Conservation (phyloP, 805 yeast species). For the Lipomyces anomalus region DNA sequence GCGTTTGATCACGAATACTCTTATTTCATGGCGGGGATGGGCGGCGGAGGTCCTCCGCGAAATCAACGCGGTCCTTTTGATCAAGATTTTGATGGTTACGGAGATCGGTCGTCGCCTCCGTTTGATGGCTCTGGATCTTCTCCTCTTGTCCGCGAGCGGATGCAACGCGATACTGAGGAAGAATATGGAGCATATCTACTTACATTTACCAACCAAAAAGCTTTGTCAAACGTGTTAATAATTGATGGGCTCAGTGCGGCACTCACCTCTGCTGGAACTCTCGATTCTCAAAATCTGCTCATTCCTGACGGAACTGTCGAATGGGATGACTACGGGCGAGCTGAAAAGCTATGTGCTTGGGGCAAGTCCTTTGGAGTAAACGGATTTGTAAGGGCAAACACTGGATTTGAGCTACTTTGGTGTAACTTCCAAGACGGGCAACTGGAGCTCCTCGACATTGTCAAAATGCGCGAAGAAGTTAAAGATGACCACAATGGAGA, state of each 20-base stretch:
- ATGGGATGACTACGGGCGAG: conserved; percentile 42
- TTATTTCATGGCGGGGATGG: conserved; percentile 27
- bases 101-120: no score
- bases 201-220: conserved; percentile 45
- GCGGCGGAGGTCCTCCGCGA: neutral
- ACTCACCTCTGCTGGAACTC: conserved; percentile 49
- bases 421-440: conserved; percentile 52
- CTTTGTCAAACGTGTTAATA: conserved; percentile 43
- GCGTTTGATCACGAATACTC: conserved; percentile 63
- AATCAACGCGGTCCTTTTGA: neutral
- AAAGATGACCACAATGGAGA: no score
- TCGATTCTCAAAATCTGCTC: conserved; percentile 49
- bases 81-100: no score
- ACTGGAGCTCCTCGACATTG: conserved; percentile 36
- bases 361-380: conserved; percentile 48
- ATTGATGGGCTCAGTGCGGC: conserved; percentile 72
- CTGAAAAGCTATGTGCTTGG: conserved; percentile 53
- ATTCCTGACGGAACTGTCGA: conserved; percentile 37
- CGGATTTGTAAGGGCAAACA: conserved; percentile 53
- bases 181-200: conserved; percentile 30
- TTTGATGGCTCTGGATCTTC: no score
- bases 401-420: conserved; percentile 56
- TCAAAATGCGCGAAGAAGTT: no score
- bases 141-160: no score
- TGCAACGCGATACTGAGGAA: neutral